Evolutionary conservation across 2,329 filamentous ascomycete species (phyloP).

Genomic region (Coleophoma eucalyptorum): DNA sequence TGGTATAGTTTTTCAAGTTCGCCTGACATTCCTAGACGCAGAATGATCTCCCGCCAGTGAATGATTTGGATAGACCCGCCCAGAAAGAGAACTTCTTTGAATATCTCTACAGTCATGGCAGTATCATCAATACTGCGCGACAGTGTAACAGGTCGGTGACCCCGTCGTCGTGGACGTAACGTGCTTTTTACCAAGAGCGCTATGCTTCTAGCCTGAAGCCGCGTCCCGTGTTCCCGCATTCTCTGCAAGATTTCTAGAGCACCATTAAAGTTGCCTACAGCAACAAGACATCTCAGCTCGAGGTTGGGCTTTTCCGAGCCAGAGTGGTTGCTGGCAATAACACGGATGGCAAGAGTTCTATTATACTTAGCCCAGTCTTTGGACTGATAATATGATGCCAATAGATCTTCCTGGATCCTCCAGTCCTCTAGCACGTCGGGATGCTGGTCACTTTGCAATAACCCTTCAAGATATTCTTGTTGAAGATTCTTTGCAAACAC

Average conservation of each 20-base stretch:
- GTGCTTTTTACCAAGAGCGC: conserved; percentile 34
- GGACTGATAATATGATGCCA: conserved; percentile 45
- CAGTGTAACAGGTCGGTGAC: conserved; percentile 12
- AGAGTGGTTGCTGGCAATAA: conserved; percentile 33
- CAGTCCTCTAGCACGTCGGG: conserved; percentile 58
- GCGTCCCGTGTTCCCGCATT: conserved; percentile 41
- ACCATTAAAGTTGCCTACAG: conserved; percentile 27
- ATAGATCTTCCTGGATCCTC: conserved; percentile 47
- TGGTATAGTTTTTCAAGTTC: conserved; percentile 46
- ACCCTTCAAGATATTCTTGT: conserved; percentile 22
- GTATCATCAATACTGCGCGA: conserved; percentile 24
- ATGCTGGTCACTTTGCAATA: conserved; percentile 55
- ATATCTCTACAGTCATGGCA: conserved; percentile 35
- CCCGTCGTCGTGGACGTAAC: conserved; percentile 32
- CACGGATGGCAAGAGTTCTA: conserved; percentile 50
- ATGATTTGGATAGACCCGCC: conserved; percentile 35
- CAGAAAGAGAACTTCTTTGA: conserved; percentile 41
- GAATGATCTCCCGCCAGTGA: conserved; percentile 55
- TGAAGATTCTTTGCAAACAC: conserved; percentile 58
- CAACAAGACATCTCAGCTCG: conserved; percentile 35
- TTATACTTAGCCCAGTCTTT: conserved; percentile 48
- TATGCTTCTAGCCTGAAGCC: conserved; percentile 39
- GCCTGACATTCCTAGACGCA: conserved; percentile 53
- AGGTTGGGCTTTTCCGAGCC: conserved; percentile 40
- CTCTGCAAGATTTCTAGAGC: conserved; percentile 30